Evolutionary conservation across 148 eudicot genomes (phyloP), one percentile per base, ranked within the genome.

Genomic region (Amaranthus cruentus): DNA sequence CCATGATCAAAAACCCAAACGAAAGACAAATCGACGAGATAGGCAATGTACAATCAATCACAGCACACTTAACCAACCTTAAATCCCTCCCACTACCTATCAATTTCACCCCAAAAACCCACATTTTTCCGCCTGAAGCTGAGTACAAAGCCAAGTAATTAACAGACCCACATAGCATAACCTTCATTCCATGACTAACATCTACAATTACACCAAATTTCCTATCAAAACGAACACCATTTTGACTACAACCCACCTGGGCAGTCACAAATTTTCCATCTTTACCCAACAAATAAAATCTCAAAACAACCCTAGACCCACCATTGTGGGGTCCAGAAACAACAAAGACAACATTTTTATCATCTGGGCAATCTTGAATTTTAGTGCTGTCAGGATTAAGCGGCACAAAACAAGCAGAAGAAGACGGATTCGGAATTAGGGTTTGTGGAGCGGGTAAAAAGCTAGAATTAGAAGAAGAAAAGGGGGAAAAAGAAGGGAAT

Each of bases 41-140:
- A 2, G 91, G 89, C 50, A 76, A 61, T 2, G 50, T 73, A 59
- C 97, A 94, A 75, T 91, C 93, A n/a, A 94, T 84, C 85, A 84
- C 90, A 62, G 92, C 89, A 82, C 88, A 86, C 80, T 87, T 94
- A 75, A 91, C 88, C 88, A 94, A 74, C 84, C 88, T 91, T 83
- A 93, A 77, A 72, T 63, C 69, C 64, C 66, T 71, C 66, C 83
- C 86, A 66, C 72, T 82, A 7, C 58, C 88, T 62, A 54, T 80
- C 77, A 84, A 60, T 50, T 76, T 89, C 76, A 84, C 80, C 53
- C 89, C 90, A 63, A 91, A 91, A 9, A 94, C 88, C 88, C 85
- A 88, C 12, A 88, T 68, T 69, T 87, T 91, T 0, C 73, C 73
- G 55, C 76, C 83, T 38, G 89, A 85, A 66, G 84, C 80, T 4